Percentiles rank a stretch among this genome's conserved stretches.
Evolutionary conservation across 257 asterid genomes (phyloP).

Genomic region (Paraleonurus japonicus): DNA sequence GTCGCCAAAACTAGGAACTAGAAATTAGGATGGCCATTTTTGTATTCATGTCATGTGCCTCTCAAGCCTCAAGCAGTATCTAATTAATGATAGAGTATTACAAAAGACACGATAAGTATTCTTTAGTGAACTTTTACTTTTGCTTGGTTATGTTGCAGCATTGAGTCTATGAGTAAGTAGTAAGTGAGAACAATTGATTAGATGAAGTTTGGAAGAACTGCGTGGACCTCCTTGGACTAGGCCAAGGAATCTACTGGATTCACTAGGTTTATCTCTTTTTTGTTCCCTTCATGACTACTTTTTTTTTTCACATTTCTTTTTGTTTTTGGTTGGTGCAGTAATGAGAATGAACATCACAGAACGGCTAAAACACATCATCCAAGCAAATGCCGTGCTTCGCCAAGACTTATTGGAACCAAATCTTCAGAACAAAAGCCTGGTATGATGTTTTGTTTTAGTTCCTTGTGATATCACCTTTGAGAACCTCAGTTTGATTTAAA

Average conservation of each 20-base stretch:
- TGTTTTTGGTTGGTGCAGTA: constrained; percentile 54
- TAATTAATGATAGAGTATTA: too few relatives aligned
- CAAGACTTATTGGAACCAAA: constrained; percentile 53
- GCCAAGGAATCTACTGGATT: too few relatives aligned
- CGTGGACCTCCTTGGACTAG: too few relatives aligned
- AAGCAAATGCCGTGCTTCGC: constrained; percentile 65
- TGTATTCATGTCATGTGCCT: not conserved
- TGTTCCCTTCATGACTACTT: too few relatives aligned
- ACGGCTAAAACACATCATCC: constrained; percentile 73
- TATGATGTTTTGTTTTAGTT: constrained; percentile 29
- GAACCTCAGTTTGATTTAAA: not conserved
- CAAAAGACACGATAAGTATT: too few relatives aligned
- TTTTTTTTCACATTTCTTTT: constrained; percentile 1
- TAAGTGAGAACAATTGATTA: too few relatives aligned
- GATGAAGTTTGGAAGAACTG: too few relatives aligned
- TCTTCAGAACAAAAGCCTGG: constrained; percentile 42
- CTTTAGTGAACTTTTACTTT: too few relatives aligned
- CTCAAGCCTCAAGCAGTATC: too few relatives aligned
- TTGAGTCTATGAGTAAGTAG: too few relatives aligned
- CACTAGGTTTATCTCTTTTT: too few relatives aligned
- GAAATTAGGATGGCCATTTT: not conserved
- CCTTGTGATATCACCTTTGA: constrained; percentile 5
- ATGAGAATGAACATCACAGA: constrained; percentile 87
- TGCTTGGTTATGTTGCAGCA: too few relatives aligned
- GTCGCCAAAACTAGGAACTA: not conserved